Evolutionary conservation across 345 rosid genomes (phyloP), one percentile per base, ranked within the genome.

Genomic region (Eucalyptus globulus): DNA sequence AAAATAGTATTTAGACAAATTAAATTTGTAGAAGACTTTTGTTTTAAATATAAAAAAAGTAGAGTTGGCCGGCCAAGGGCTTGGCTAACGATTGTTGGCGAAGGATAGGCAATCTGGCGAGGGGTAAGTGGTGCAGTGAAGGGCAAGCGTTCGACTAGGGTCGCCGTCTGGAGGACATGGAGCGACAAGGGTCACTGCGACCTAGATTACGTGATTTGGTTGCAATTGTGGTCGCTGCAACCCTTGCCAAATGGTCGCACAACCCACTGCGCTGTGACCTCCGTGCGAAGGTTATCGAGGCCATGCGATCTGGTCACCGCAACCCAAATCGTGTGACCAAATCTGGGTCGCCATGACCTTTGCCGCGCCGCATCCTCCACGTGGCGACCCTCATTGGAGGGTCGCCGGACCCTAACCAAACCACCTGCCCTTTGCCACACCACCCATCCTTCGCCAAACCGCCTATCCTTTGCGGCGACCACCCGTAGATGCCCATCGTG

Each of bases 361-460:
- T 1, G 53, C 0, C 7, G 17, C 1, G 1, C 8, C 19, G 0
- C 19, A 8, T 50, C 53, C 53, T 50, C 1, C 19, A 0, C 1
- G 2, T 3, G 7, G 6, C 0, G 1, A 50, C 3, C 53, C 53
- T 50, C 8, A 1, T 50, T 3, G 2, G 7, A 50, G 53, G 53
- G 3, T 50, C 19, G 1, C 2, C 0, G 1, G 19, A 50, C 53
- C 53, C 19, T 50, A 50, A 3, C 53, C 2, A 50, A 0, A 50
- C 19, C 19, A 15, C 2, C 0, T 50, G 19, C 53, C 7, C 7
- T 50, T 50, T 1, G 0, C 6, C 1, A 0, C 53, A 50, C 53
- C 0, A 0, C 53, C 7, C 2, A 6, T 7, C 17, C 53, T 2
- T 14, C 0, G 0, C 53, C 0, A 1, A 2, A 50, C 1, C 0